Percentiles rank a stretch among this genome's conserved stretches.
Conservation (phyloP, 495 filamentous ascomycete species). For the Aspergillus leporis region DNA sequence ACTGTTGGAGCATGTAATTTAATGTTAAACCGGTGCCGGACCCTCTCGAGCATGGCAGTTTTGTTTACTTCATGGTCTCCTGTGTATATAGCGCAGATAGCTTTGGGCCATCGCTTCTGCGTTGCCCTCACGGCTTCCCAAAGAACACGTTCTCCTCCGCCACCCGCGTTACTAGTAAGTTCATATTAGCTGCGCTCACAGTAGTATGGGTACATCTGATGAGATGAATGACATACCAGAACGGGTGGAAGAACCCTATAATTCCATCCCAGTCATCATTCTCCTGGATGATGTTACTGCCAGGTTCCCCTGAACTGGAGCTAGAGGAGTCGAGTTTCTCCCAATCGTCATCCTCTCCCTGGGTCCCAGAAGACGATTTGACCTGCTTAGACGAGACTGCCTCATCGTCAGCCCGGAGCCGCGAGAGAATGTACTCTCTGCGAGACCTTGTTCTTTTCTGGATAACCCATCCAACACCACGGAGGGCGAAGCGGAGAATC, state of each 20-base stretch:
- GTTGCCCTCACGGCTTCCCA: slow-evolving; percentile 95
- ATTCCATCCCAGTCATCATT: slow-evolving; percentile 73
- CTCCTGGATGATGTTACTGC: slow-evolving; percentile 49
- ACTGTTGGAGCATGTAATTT: slow-evolving; percentile 79
- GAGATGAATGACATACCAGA: slow-evolving; percentile 60
- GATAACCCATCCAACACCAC: slow-evolving; percentile 63
- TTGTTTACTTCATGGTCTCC: slow-evolving; percentile 89
- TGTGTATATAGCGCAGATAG: slow-evolving; percentile 88
- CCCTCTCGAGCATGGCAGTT: slow-evolving; percentile 70
- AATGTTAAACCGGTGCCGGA: slow-evolving; percentile 91
- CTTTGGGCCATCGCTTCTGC: slow-evolving; percentile 84
- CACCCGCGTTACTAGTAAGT: slow-evolving; percentile 78
- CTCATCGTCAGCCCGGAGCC: slow-evolving; percentile 60
- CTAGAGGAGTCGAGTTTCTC: slow-evolving; percentile 63
- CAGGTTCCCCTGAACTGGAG: slow-evolving; percentile 48
- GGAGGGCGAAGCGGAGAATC: slow-evolving; percentile 40
- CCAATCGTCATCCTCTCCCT: slow-evolving; percentile 67
- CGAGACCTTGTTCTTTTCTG: slow-evolving; percentile 66
- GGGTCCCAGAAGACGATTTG: slow-evolving; percentile 29
- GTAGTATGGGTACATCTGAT: not conserved
- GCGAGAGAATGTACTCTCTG: slow-evolving; percentile 59
- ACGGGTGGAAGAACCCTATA: slow-evolving; percentile 96
- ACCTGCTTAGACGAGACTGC: slow-evolving; percentile 43
- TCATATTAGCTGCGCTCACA: not conserved
- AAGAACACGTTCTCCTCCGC: slow-evolving; percentile 92